Percentiles rank a stretch among this genome's conserved stretches.
These are phyloP conservation scores for Scheffersomyces titani DNA, from an alignment of 1,139 yeast genomes.

Conservation along the genomic window DNA sequence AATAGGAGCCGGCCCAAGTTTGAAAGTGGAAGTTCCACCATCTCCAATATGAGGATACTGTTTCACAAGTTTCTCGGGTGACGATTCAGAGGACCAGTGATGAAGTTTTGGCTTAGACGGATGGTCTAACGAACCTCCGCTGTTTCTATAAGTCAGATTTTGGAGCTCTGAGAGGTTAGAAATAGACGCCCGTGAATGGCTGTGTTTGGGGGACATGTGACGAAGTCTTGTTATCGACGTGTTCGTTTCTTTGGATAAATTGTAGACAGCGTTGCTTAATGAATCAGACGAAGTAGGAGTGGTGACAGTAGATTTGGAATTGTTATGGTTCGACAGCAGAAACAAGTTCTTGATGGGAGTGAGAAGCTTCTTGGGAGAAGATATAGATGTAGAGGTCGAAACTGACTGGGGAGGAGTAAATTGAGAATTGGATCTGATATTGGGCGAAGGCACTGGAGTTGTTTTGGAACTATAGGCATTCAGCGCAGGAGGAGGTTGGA, in stretches of 20 bases:
- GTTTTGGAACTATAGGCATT: slow-evolving; percentile 8
- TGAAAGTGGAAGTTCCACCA: slow-evolving; percentile 3
- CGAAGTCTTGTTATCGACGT: background rate
- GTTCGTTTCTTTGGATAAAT: slow-evolving; percentile 6
- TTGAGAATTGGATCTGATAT: slow-evolving; percentile 15
- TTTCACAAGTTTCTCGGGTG: slow-evolving; percentile 1
- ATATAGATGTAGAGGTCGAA: slow-evolving; percentile 14
- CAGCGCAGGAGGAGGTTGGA: slow-evolving; percentile 3
- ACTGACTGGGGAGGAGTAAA: slow-evolving; percentile 26
- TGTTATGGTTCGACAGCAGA: slow-evolving; percentile 22
- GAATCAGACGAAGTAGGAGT: slow-evolving; percentile 16
- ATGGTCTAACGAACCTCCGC: background rate
- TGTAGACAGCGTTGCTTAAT: slow-evolving; percentile 12
- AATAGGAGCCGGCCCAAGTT: slow-evolving; percentile 1
- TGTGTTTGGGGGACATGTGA: slow-evolving; percentile 3
- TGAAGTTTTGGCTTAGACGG: background rate
- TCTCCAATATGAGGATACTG: slow-evolving; percentile 5
- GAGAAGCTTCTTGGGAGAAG: slow-evolving; percentile 45
- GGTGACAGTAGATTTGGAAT: slow-evolving; percentile 12
- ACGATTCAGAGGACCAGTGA: background rate
- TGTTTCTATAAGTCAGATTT: background rate
- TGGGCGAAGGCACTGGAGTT: slow-evolving; percentile 18
- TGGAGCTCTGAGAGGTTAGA: slow-evolving; percentile 10
- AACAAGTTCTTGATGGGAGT: slow-evolving; percentile 47
- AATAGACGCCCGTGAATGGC: slow-evolving; percentile 5